Evolutionary conservation across 192 early-diverging fungal species (phyloP), one percentile per base, ranked within the genome.

Genomic region (Anaeromyces robustus): DNA sequence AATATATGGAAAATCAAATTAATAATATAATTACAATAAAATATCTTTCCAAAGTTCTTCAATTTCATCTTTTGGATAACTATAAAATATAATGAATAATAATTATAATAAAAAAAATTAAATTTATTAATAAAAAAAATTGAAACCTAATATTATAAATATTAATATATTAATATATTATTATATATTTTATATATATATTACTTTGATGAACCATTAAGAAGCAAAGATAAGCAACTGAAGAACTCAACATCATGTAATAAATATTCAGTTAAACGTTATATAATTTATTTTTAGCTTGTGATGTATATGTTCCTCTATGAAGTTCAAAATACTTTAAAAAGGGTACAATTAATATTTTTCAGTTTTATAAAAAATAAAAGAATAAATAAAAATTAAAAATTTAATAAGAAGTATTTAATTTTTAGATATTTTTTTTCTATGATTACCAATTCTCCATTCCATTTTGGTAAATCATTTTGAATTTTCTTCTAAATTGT

Each of bases 241-340:
- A 94, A 83, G 79, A 94, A 84, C 83, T 99, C 97, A 29, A 96
- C 86, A 79, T 97, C 92, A 13, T 94, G 92, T 59, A 99, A 85
- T 80, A 98, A 84, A 11, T 92, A 84, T 86, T 99, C 98, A 26
- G 89, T 89, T 59, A 88, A 89, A 12, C 98, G 92, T 99, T 99
- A 81, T 88, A 89, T 79, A 91, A 88, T 83, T 99, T 99, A 37
- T 90, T 92, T 7, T 87, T 82, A 3, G 94, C 94, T 82, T 98
- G 97, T 4, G 97, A 89, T 1, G 98, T 99, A 85, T 98, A 98
- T 78, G 96, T 98, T 79, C 98, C 98, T 79, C 98, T 91, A 85
- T 99, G 98, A 30, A 98, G 90, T 86, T 99, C 98, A 90, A 98
- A 95, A 84, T 99, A 98, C 86, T 92, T 82, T 19, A 29, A 59